Percentiles rank a stretch among this genome's conserved stretches.
phyloP scores from a whole-genome alignment of 2,329 filamentous ascomycete genomes.

The Scytalidium lignicola region DNA sequence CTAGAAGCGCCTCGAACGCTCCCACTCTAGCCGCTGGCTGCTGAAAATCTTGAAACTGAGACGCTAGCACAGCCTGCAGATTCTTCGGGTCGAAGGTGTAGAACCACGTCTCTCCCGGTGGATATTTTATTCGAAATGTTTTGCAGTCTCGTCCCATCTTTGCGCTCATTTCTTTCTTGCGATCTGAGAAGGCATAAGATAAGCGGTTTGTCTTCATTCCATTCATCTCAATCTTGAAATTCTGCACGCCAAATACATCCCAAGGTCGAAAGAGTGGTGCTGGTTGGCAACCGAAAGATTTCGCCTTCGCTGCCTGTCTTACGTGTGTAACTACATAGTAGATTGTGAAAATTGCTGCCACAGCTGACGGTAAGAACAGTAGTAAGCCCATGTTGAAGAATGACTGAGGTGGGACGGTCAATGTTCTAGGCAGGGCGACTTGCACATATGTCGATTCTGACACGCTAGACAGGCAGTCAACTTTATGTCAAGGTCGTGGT shows the following conservation, averaged over 20 bases:
- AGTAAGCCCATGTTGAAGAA: constrained; percentile 13
- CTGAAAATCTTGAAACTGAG: constrained; percentile 16
- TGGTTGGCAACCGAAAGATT: constrained; percentile 13
- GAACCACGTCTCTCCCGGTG: constrained; percentile 10
- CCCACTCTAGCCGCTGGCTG: constrained; percentile 14
- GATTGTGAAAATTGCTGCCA: constrained; percentile 11
- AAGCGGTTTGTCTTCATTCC: constrained; percentile 14
- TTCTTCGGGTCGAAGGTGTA: constrained; percentile 15
- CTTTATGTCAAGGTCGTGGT: not conserved
- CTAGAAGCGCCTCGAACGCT: constrained; percentile 12
- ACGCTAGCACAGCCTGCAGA: constrained; percentile 16
- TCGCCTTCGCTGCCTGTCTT: constrained; percentile 12
- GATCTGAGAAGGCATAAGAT: constrained; percentile 11
- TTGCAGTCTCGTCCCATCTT: constrained; percentile 12
- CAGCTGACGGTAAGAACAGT: constrained; percentile 9
- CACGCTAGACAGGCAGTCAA: constrained; percentile 6
- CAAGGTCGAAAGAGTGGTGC: constrained; percentile 13
- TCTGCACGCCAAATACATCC: constrained; percentile 14
- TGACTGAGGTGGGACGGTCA: constrained; percentile 9
- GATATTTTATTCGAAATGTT: constrained; percentile 15
- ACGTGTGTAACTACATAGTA: constrained; percentile 11
- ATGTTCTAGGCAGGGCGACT: constrained; percentile 8
- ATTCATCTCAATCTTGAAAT: constrained; percentile 13
- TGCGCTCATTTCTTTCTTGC: constrained; percentile 13
- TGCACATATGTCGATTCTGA: constrained; percentile 11